phyloP scores from a whole-genome alignment of 768 basidiomycete genomes.

The Botryobasidium botryosum region DNA sequence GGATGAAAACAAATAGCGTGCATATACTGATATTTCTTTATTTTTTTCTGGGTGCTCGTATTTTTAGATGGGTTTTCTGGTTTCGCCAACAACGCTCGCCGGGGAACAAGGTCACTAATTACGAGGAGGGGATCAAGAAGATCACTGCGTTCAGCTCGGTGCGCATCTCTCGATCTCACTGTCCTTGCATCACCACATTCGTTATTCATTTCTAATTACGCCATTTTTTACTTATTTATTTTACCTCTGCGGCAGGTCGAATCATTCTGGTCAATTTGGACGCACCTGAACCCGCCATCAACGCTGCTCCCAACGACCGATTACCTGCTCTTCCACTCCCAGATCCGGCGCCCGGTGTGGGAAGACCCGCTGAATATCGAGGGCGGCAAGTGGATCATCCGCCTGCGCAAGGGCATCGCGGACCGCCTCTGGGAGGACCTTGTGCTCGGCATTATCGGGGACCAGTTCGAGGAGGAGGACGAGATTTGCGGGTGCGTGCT shows the following conservation, averaged over 20 bases:
- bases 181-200: neutral
- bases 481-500: conserved; percentile 86
- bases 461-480: conserved; percentile 54
- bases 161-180: conserved; percentile 14
- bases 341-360: conserved; percentile 83
- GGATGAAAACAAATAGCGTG: too few relatives aligned
- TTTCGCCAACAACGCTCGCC: conserved; percentile 81
- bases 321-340: conserved; percentile 79
- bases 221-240: neutral
- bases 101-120: conserved; percentile 76
- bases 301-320: conserved; percentile 78
- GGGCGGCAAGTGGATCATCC: conserved; percentile 92
- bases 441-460: conserved; percentile 73
- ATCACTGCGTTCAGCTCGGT: conserved; percentile 82
- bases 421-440: conserved; percentile 88
- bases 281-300: conserved; percentile 77
- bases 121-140: conserved; percentile 91
- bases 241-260: conserved; percentile 41
- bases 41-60: too few relatives aligned
- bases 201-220: too few relatives aligned
- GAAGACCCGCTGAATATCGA: conserved; percentile 78
- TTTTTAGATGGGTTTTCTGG: conserved; percentile 60
- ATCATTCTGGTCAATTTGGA: conserved; percentile 90
- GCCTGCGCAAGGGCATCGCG: conserved; percentile 76
- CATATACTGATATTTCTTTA: too few relatives aligned